phyloP scores from a whole-genome alignment of 2,329 filamentous ascomycete genomes.

The Talaromyces sp. region DNA sequence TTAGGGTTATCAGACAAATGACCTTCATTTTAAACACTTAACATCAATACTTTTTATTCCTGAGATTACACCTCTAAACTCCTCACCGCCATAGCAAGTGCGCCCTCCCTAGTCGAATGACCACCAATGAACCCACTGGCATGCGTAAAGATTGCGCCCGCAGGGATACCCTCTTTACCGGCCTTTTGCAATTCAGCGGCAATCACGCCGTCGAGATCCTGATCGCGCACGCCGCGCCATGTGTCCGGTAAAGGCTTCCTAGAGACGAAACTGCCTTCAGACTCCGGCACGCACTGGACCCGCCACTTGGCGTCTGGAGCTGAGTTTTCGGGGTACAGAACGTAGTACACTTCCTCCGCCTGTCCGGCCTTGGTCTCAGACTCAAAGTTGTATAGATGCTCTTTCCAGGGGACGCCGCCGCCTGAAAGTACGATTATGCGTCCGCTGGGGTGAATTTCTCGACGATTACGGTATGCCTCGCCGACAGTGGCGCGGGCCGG shows the following conservation, averaged over 20 bases:
- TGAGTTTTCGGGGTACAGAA: constrained; percentile 83
- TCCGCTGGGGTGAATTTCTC: constrained; percentile 65
- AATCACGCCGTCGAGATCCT: constrained; percentile 66
- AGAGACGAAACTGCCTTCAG: constrained; percentile 83
- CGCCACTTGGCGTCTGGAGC: constrained; percentile 80
- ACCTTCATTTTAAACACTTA: too few species aligned
- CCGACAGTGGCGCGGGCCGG: constrained; percentile 79
- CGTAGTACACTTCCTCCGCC: constrained; percentile 65
- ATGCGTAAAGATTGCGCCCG: constrained; percentile 83
- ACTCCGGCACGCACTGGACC: constrained; percentile 84
- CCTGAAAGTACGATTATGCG: constrained; percentile 78
- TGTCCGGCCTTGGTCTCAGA: constrained; percentile 46
- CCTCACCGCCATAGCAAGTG: constrained; percentile 69
- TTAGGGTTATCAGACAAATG: background rate
- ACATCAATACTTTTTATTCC: background rate
- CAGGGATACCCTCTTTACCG: constrained; percentile 38
- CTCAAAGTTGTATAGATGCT: constrained; percentile 89
- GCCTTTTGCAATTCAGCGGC: constrained; percentile 38
- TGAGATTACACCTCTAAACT: constrained; percentile 29
- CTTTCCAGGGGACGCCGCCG: constrained; percentile 83
- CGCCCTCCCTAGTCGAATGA: constrained; percentile 87
- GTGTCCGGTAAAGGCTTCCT: constrained; percentile 84
- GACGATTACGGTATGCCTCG: constrained; percentile 63
- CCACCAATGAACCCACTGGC: constrained; percentile 95
- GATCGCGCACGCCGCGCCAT: constrained; percentile 89